Evolutionary conservation across 148 eudicot genomes (phyloP).

Genomic region (Rheum nobile): DNA sequence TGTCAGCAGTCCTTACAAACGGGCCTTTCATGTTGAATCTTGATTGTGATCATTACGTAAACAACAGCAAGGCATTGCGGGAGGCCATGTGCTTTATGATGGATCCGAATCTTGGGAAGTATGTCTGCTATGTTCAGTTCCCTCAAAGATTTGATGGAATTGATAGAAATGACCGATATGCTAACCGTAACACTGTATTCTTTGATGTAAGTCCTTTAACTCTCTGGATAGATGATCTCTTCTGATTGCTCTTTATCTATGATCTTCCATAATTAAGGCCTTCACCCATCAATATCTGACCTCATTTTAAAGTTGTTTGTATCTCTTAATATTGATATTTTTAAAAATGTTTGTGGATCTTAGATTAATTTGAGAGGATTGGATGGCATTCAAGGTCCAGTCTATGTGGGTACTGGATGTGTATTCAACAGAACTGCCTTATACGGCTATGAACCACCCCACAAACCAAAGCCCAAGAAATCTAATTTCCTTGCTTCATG

Average conservation of each 20-base stretch:
- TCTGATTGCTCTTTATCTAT: background rate
- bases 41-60: constrained; percentile 37
- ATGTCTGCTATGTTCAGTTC: constrained; percentile 38
- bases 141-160: constrained; percentile 44
- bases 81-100: constrained; percentile 46
- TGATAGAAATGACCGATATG: constrained; percentile 37
- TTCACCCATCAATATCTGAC: background rate
- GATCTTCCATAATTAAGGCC: background rate
- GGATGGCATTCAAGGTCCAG: constrained; percentile 47
- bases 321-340: background rate
- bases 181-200: constrained; percentile 40
- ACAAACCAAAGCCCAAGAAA: constrained; percentile 29
- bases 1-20: constrained; percentile 33
- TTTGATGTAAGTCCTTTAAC: constrained; percentile 26
- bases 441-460: constrained; percentile 40
- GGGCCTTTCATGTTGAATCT: constrained; percentile 35
- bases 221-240: background rate
- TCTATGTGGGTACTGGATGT: constrained; percentile 44
- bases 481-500: constrained; percentile 25
- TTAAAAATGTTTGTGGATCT: background rate
- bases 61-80: constrained; percentile 36
- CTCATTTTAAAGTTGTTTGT: background rate
- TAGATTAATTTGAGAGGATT: constrained; percentile 39
- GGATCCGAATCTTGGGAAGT: constrained; percentile 44
- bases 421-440: constrained; percentile 45